Base-by-base conservation (phyloP, 2,329 filamentous ascomycete species). In the Epichloe typhina region DNA sequence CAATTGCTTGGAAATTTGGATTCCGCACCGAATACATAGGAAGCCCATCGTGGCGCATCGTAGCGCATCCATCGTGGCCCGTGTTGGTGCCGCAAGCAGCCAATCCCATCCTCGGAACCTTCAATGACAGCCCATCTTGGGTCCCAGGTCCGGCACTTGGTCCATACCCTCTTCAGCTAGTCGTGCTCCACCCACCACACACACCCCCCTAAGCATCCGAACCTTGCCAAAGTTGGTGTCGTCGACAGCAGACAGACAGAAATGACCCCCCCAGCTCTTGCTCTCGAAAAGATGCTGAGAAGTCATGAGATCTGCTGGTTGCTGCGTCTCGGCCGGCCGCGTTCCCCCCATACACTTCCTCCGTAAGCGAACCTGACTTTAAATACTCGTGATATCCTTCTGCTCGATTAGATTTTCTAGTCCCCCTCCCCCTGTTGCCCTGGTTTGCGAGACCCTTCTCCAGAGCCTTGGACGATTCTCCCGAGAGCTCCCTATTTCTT, bases 341-440 rank as follows among this genome's bases (percentile, higher is more conserved):
- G 26, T 2, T 2, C 19, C 47, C 47, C 40, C 15, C 5, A 37
- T 26, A 13, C 8, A 8, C 26, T 35, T 13, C 6, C 23, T 49
- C 38, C 17, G 23, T 37, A 42, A n/a, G 44, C 41, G 9, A 35
- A 26, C 45, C 44, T 38, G 49, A 33, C 47, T 48, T 52, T 52
- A 54, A 52, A 51, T 38, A 48, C 51, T 51, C 26, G 42, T 46
- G 42, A 54, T 47, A 47, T 50, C 50, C 50, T 46, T 45, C 46
- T 52, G 47, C 38, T 13, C n/a, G 11, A 23, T 41, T 40, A 0
- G 26, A 37, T 4, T 26, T 37, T 36, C n/a, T 8, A 2, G 21
- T 47, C 44, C 36, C 36, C 19, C 41, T 2, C 36, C 48, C 21
- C 40, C 37, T 38, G 47, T 35, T 47, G 33, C n/a, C 35, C 21